Evolutionary conservation across 768 basidiomycete genomes (phyloP), one percentile per base, ranked within the genome.

Genomic region (Leccinum disarticulatum): DNA sequence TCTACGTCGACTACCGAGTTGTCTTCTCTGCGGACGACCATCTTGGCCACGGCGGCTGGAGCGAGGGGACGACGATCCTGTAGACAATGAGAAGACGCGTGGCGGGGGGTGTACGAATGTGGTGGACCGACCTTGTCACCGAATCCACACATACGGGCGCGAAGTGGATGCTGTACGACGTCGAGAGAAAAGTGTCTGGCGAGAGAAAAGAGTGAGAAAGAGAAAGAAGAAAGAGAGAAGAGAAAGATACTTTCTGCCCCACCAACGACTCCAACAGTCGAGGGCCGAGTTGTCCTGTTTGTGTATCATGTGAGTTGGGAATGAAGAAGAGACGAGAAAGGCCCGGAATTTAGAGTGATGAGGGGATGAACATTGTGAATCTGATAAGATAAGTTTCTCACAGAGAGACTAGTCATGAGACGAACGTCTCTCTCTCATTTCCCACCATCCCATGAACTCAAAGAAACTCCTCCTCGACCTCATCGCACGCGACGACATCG

Each of bases 121-220:
- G 15, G 15, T 15, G 15, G 36, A 69, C 80, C 60, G 65, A 93
- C 94, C 81, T 95, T 96, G 80, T 97, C 93, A 49, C 95, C 95
- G 73, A 96, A 95, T 11, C 95, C 95, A 72, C 95, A 96, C 88
- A 95, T 95, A 64, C 95, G 85, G 1, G 95, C 95, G 47, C 95
- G 85, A 51, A 91, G 74, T 43, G 95, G 95, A 66, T 95, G 85
- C 71, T 97, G 95, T 3, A 91, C 83, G 66, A 95, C 84, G 64
- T 92, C 87, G 46, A 96, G 81, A 14, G 87, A 85, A 74, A 95
- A 95, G 70, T 89, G 80, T 70, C 92, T 93, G 67, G 1, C 30
- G 55, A 0, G 58, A 13, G 64, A 56, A 41, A 25, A 25, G 25
- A 66, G 41, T 52, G 47, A 10, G 57, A 0, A 62, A 25, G 17